Evolutionary conservation across 805 yeast genomes (phyloP), one percentile per base, ranked within the genome.

Genomic region (Saccharomyces jurei): DNA sequence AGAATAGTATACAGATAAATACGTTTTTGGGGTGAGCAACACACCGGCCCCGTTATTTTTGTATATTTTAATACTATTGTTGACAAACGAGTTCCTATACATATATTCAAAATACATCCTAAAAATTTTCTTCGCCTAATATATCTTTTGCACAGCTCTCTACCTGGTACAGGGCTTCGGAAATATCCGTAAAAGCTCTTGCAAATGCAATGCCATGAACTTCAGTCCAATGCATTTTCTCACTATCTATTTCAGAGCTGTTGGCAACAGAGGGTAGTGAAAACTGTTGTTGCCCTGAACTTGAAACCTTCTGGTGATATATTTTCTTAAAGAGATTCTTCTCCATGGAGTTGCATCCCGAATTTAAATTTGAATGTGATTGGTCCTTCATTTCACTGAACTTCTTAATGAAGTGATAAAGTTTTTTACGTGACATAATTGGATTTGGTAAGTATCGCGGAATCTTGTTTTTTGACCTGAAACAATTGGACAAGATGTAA

Each of bases 181-280:
- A 69, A n/a, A 77, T 72, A 22, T 72, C 71, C 0, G 81, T 77
- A 56, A 76, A 76, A 0, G 81, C 76, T 50, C 76, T 71, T 1
- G 81, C 72, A 60, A 77, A 77, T 0, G 80, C 80, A 67, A 77
- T 71, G 10, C 78, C 78, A 57, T 78, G 81, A 29, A 78, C 72
- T 49, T 74, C 75, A 9, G 72, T 71, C 82, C 81, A 78, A 56
- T 76, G 73, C 11, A 67, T 54, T 58, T 67, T 68, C 56, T 66
- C 66, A 29, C 44, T 36, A 6, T 36, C 44, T 36, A 36, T 36
- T 36, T 36, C 44, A 17, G 44, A 57, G 57, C 46, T 54, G 44
- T 36, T 36, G 4, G 44, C 44, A 6, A 36, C 44, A 8, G 52
- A 11, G 17, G 44, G 44, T 22, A 36, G 21, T 6, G 44, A 25